These are phyloP conservation scores for Sesbania bispinosa DNA, from an alignment of 306 rosid species.

Conservation along the genomic window DNA sequence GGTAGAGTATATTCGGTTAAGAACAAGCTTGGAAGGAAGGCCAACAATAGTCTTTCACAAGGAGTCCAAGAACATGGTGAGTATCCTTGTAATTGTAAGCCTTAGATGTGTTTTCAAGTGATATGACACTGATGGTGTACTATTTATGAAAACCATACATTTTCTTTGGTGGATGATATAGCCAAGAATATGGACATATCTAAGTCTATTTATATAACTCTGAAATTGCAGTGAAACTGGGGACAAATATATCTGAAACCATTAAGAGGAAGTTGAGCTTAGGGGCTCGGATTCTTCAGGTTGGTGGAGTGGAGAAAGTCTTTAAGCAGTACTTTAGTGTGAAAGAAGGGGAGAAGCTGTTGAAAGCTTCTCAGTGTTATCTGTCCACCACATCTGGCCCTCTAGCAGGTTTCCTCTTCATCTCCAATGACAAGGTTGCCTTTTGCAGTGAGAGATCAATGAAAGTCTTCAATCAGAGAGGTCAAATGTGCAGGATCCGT, in stretches of 20 bases:
- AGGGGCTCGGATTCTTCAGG: constrained; percentile 60
- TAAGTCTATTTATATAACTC: background rate
- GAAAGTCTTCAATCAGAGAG: constrained; percentile 43
- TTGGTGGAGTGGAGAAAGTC: constrained; percentile 57
- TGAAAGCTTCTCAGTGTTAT: constrained; percentile 59
- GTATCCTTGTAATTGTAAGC: background rate
- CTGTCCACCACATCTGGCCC: constrained; percentile 82
- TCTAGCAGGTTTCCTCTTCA: constrained; percentile 74
- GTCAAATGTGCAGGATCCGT: constrained; percentile 33
- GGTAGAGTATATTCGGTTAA: background rate
- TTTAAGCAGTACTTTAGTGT: constrained; percentile 50
- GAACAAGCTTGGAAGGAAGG: no score
- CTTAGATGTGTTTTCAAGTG: background rate
- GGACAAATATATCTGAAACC: constrained; percentile 54
- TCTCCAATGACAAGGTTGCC: constrained; percentile 66
- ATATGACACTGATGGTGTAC: no score
- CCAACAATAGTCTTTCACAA: background rate
- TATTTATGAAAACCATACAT: background rate
- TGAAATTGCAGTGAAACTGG: constrained; percentile 30
- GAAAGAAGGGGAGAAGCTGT: constrained; percentile 54
- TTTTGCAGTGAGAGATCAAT: constrained; percentile 78
- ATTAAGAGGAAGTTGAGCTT: constrained; percentile 63
- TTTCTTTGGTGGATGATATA: background rate
- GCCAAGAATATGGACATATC: no score
- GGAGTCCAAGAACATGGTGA: constrained; percentile 20